phyloP scores from a whole-genome alignment of 768 basidiomycete species.

The Psilocybe azurescens region DNA sequence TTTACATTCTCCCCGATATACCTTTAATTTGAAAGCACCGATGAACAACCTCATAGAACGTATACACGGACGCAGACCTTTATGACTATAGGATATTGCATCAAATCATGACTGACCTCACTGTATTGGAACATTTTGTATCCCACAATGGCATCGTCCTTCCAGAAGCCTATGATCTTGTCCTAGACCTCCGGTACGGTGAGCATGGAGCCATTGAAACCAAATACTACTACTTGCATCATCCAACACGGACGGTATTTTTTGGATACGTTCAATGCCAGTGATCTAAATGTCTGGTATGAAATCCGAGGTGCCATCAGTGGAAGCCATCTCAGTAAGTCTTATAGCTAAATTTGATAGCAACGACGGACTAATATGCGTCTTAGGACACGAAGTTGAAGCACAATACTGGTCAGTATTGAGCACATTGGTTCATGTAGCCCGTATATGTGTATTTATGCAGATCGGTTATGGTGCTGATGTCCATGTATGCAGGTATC shows the following conservation, averaged over 20 bases:
- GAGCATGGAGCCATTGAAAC: slow-evolving; percentile 28
- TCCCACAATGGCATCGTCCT: slow-evolving; percentile 32
- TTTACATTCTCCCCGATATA: not conserved
- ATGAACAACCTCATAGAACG: slow-evolving; percentile 34
- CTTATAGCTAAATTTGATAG: not conserved
- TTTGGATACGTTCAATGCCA: slow-evolving; percentile 48
- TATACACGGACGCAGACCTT: slow-evolving; percentile 63
- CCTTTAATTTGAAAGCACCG: not conserved
- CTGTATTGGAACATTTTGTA: slow-evolving; percentile 34
- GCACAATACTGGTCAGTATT: slow-evolving; percentile 44
- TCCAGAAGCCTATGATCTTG: slow-evolving; percentile 44
- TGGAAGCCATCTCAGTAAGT: slow-evolving; percentile 46
- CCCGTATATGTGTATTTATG: no score
- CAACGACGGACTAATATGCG: not conserved
- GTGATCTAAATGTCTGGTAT: slow-evolving; percentile 30
- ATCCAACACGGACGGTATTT: slow-evolving; percentile 52
- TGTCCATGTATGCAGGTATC: slow-evolving; percentile 33
- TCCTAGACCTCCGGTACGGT: slow-evolving; percentile 44
- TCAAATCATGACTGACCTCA: slow-evolving; percentile 41
- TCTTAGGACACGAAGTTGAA: slow-evolving; percentile 42
- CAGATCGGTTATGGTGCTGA: no score
- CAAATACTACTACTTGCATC: slow-evolving; percentile 45
- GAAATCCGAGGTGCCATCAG: slow-evolving; percentile 43
- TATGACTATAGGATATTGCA: slow-evolving; percentile 36
- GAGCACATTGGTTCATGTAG: no score